Evolutionary conservation across 345 rosid genomes (phyloP).

Genomic region (Linum tenue): DNA sequence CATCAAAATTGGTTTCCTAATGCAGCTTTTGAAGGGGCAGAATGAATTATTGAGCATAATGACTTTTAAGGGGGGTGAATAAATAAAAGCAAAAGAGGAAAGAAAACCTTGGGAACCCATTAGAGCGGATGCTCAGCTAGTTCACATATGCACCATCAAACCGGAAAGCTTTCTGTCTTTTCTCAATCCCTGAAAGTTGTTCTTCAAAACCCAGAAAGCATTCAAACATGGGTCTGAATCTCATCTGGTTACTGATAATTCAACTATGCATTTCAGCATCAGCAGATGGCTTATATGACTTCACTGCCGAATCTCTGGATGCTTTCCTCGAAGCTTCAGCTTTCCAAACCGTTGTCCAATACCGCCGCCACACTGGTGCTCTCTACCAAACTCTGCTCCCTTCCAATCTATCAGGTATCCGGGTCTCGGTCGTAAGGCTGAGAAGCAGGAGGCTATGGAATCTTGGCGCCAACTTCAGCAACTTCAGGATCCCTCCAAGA

Average conservation of each 20-base stretch:
- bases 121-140: no score
- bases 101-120: no score
- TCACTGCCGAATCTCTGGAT: constrained; percentile 35
- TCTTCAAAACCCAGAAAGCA: neutral
- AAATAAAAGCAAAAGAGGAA: no score
- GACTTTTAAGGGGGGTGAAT: no score
- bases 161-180: constrained; percentile 17
- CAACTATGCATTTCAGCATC: constrained; percentile 12
- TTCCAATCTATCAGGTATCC: constrained; percentile 51
- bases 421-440: constrained; percentile 53
- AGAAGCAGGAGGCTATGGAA: constrained; percentile 66
- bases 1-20: no score
- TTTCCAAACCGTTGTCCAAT: constrained; percentile 40
- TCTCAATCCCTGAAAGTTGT: neutral
- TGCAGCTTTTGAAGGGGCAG: neutral
- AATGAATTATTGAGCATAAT: neutral
- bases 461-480: constrained; percentile 51
- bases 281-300: constrained; percentile 10
- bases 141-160: neutral
- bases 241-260: constrained; percentile 22
- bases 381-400: constrained; percentile 55
- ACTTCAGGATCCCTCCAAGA: constrained; percentile 51
- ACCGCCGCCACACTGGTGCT: constrained; percentile 51
- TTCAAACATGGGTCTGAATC: constrained; percentile 23
- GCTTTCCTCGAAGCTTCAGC: constrained; percentile 47